phyloP scores from a whole-genome alignment of 495 filamentous ascomycete species.

The Lophium mytilinum region DNA sequence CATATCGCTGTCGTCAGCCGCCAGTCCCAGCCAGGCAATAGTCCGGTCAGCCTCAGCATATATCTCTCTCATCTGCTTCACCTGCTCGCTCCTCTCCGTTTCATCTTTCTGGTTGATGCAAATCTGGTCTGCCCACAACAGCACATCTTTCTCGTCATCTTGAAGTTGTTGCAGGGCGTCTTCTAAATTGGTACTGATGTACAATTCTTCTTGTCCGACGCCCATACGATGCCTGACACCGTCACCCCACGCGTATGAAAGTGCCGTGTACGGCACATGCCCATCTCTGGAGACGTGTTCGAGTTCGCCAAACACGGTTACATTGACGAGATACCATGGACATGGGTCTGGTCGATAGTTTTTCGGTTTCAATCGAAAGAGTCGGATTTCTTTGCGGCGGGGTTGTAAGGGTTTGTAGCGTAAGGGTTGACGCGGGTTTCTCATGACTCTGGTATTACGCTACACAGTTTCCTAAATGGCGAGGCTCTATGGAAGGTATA shows the following conservation, averaged over 20 bases:
- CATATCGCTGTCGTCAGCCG: conserved; percentile 1
- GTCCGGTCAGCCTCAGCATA: not conserved
- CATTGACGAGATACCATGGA: no score
- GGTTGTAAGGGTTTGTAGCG: no score
- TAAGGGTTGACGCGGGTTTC: no score
- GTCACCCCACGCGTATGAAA: conserved; percentile 11
- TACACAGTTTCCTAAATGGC: no score
- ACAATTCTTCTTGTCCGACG: not conserved
- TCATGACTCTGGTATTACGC: no score
- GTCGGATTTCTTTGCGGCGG: no score
- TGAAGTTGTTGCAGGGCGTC: conserved; percentile 1
- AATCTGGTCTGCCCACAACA: conserved; percentile 8
- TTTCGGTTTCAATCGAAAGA: no score
- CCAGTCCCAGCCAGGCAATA: conserved; percentile 5
- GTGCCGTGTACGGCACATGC: not conserved
- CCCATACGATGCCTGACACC: not conserved
- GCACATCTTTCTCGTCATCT: not conserved
- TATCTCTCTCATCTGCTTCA: conserved; percentile 7
- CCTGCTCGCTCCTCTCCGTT: conserved; percentile 2
- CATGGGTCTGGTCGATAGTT: no score
- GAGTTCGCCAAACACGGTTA: not conserved
- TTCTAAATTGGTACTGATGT: conserved; percentile 1
- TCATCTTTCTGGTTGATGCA: conserved; percentile 13
- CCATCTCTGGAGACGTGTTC: not conserved
- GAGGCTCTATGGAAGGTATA: no score